Conservation (phyloP, 768 basidiomycete genomes). For the Phanerodontia chrysosporium region DNA sequence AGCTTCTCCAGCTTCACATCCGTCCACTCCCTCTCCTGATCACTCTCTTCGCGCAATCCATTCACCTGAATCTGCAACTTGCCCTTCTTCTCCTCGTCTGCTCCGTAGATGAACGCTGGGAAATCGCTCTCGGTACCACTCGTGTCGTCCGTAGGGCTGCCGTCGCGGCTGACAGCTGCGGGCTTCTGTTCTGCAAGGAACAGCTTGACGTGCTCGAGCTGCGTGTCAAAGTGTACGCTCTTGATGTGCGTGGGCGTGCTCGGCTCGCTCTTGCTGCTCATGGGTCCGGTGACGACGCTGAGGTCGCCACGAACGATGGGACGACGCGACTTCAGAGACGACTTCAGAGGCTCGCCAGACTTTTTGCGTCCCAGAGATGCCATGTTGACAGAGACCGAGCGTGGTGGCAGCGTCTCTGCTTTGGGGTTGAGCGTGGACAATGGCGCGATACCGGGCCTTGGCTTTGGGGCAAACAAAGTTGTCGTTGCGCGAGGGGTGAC, state of each 20-base stretch:
- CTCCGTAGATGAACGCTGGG: constrained; percentile 61
- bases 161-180: constrained; percentile 86
- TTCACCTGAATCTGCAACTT: constrained; percentile 25
- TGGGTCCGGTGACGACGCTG: constrained; percentile 42
- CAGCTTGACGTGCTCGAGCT: constrained; percentile 91
- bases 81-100: constrained; percentile 25
- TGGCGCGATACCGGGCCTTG: not conserved
- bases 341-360: constrained; percentile 89
- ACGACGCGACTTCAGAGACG: constrained; percentile 77
- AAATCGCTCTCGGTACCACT: constrained; percentile 79
- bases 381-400: constrained; percentile 23
- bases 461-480: not conserved
- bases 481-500: constrained; percentile 12
- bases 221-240: constrained; percentile 87
- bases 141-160: constrained; percentile 81
- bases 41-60: constrained; percentile 8
- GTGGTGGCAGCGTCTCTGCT: constrained; percentile 10
- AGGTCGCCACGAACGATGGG: constrained; percentile 42
- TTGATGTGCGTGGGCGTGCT: constrained; percentile 75
- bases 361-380: constrained; percentile 77
- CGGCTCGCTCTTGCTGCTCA: constrained; percentile 65
- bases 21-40: not conserved
- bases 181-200: constrained; percentile 96
- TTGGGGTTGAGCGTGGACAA: not conserved
- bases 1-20: constrained; percentile 56